Conservation (phyloP, 1,139 yeast genomes). For the Saccharomyces hybrid region DNA sequence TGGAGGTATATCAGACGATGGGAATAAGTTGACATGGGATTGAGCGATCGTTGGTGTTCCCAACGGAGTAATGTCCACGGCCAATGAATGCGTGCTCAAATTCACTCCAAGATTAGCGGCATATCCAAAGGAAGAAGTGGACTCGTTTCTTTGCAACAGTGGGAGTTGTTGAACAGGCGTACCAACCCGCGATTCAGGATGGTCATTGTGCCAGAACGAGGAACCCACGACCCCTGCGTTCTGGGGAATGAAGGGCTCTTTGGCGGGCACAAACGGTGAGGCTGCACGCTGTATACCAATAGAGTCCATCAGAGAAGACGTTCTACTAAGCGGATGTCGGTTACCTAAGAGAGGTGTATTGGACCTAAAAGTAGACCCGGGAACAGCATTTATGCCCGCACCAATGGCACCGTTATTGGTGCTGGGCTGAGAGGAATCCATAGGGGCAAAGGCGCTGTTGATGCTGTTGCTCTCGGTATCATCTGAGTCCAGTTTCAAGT, state of each 20-base stretch:
- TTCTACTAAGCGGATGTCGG: slow-evolving; percentile 13
- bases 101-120: background rate
- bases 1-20: background rate
- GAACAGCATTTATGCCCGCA: slow-evolving; percentile 2
- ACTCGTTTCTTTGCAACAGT: background rate
- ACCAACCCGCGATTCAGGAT: background rate
- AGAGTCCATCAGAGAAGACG: slow-evolving; percentile 23
- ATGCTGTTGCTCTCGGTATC: background rate
- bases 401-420: background rate
- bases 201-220: background rate
- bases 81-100: background rate
- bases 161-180: background rate
- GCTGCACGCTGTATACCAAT: slow-evolving; percentile 12
- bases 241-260: background rate
- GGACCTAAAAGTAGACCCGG: slow-evolving; percentile 3
- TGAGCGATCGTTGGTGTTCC: background rate
- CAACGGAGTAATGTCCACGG: background rate
- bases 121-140: background rate
- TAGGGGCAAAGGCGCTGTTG: background rate
- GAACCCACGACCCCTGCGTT: background rate
- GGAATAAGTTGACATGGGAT: background rate
- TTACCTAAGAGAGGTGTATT: slow-evolving; percentile 1
- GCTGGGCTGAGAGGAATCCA: background rate
- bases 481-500: background rate
- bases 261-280: background rate